Conservation (phyloP, 257 asterid species). For the Nyctanthes arbortristis region DNA sequence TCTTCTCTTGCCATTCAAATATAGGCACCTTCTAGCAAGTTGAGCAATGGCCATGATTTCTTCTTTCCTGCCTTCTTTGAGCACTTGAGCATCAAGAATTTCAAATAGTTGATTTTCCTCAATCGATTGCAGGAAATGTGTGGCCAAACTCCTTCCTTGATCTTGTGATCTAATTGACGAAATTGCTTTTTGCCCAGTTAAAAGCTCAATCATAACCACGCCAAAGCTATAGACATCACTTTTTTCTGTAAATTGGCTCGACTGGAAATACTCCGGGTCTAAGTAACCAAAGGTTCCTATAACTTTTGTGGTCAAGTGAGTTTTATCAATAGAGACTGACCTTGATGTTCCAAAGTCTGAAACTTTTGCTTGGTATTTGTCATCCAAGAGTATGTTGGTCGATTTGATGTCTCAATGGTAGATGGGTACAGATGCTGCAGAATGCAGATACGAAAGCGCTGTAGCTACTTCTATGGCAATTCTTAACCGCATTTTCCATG, state of each 20-base stretch:
- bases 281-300: too few species aligned
- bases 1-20: slow-evolving; percentile 42
- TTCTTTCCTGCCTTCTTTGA: slow-evolving; percentile 27
- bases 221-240: slow-evolving; percentile 51
- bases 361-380: slow-evolving; percentile 28
- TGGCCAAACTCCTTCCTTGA: slow-evolving; percentile 32
- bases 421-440: slow-evolving; percentile 38
- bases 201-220: slow-evolving; percentile 39
- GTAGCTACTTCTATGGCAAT: too few species aligned
- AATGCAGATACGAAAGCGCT: slow-evolving; percentile 45
- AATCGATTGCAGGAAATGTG: slow-evolving; percentile 34
- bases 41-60: too few species aligned
- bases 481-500: too few species aligned
- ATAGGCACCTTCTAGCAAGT: slow-evolving; percentile 39
- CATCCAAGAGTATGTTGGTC: slow-evolving; percentile 40
- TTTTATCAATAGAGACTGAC: too few species aligned
- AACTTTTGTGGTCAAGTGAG: too few species aligned
- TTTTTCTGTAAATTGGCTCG: too few species aligned
- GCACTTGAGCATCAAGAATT: slow-evolving; percentile 37
- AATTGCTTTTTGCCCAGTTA: slow-evolving; percentile 39
- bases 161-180: slow-evolving; percentile 29
- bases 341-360: too few species aligned
- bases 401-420: slow-evolving; percentile 44
- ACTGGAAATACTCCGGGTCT: too few species aligned
- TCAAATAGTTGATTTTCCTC: slow-evolving; percentile 31